Base-by-base conservation (phyloP, 768 basidiomycete genomes). In the Tylopilus rubrobrunneus region DNA sequence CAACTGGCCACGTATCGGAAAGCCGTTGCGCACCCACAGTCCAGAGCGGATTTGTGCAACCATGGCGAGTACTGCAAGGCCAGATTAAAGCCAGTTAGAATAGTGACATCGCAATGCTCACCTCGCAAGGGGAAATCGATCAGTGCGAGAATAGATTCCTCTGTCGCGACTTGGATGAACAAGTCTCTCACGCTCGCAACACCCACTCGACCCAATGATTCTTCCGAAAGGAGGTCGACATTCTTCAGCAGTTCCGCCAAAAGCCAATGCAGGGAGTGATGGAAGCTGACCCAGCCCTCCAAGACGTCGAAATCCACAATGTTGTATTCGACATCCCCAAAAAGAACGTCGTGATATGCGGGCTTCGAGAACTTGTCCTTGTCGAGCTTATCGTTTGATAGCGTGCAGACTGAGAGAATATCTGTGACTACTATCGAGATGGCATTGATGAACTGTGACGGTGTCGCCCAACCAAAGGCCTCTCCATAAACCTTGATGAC, bases 11-110 rank as follows among this genome's bases (percentile, higher is more conserved):
- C 96, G 87, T 60, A 98, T 95, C 15, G 89, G 89, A 64, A 94
- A 91, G 4, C 97, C 97, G 62, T 99, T 99, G 50, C 96, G 88
- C 8, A 97, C 95, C 97, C 97, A 99, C 5, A 98, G 78, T 0
- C 94, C 94, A 0, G 92, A 89, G 25, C 94, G 84, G 48, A 98
- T 92, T 67, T 98, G 97, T 0, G 95, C 93, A 43, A 96, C 86
- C 86, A 95, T 92, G 1, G 86, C 82, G 27, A 94, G 75, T 7
- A 92, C 92, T 94, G 50, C 23, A 10, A 51, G 6, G n/a, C 29
- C 15, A 29, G 25, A 7, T 31, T 54, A 21, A 56, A 43, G 52
- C 10, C 10, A 33, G 7, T n/a, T 9, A 41, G 17, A 49, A 51
- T 31, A n/a, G 45, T 17, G 28, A 36, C 10, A 19, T 23, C 34